Conservation (phyloP, 2,329 filamentous ascomycete genomes). For the Trichoderma semiorbis region DNA sequence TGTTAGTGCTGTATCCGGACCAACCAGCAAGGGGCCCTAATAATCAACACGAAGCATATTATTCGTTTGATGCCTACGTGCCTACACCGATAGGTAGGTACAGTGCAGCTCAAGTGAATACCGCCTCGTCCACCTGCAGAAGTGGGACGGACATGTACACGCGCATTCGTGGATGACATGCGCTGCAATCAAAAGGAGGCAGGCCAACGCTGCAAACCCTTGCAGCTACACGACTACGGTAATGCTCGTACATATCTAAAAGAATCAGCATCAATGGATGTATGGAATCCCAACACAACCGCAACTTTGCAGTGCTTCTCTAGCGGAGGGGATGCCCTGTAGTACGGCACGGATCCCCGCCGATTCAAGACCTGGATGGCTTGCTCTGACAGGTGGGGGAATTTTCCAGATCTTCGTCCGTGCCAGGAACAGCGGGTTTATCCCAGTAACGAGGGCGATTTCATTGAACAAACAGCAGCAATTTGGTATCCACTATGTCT, state of each 20-base stretch:
- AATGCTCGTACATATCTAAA: no score
- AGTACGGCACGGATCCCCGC: background rate
- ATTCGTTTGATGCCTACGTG: background rate
- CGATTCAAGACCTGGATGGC: background rate
- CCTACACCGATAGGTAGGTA: conserved; percentile 2
- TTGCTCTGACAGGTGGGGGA: background rate
- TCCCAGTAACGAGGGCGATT: background rate
- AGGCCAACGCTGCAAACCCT: background rate
- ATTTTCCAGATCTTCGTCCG: background rate
- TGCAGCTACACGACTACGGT: background rate
- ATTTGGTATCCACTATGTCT: background rate
- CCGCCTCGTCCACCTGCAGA: conserved; percentile 7
- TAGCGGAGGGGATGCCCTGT: background rate
- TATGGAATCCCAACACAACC: no score
- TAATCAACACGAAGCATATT: background rate
- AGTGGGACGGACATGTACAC: background rate
- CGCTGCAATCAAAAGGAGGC: background rate
- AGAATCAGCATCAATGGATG: background rate
- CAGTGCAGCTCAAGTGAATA: background rate
- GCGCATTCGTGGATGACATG: background rate
- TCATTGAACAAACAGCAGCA: background rate
- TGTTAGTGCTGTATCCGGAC: background rate
- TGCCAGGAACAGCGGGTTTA: background rate
- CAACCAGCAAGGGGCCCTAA: background rate
- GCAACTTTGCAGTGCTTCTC: background rate